A percentile compares a stretch with the other conserved stretches of the same genome.
phyloP scores from a whole-genome alignment of 805 yeast species.

The Vanderwaltozyma yarrowii region DNA sequence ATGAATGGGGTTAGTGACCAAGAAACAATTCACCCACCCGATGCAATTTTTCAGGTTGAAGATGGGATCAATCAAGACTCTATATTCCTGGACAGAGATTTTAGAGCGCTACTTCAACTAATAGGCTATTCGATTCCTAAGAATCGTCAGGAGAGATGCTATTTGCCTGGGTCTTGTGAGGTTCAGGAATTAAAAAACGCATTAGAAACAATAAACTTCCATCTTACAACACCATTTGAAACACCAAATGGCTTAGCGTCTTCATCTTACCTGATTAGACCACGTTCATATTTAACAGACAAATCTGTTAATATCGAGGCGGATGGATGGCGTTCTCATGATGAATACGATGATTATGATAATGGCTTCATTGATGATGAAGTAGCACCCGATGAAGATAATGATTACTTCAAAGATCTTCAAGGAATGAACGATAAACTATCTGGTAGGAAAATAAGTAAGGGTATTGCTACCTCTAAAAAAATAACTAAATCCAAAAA shows the following conservation, averaged over 20 bases:
- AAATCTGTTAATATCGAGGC: constrained; percentile 6
- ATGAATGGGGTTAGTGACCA: constrained; percentile 4
- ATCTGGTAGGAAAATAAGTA: constrained; percentile 6
- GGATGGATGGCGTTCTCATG: constrained; percentile 17
- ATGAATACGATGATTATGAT: constrained; percentile 15
- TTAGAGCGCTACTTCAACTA: constrained; percentile 18
- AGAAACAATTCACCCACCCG: constrained; percentile 9
- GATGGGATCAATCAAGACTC: neutral
- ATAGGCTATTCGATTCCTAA: constrained; percentile 18
- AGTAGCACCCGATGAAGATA: constrained; percentile 9
- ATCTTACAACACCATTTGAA: constrained; percentile 19
- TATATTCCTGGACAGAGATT: constrained; percentile 17
- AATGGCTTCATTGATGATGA: constrained; percentile 14
- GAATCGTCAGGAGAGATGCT: constrained; percentile 12
- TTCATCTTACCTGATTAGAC: constrained; percentile 19
- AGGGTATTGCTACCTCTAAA: constrained; percentile 21
- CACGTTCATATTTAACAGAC: neutral
- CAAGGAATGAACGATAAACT: constrained; percentile 6
- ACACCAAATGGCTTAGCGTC: constrained; percentile 22
- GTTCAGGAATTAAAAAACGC: constrained; percentile 8
- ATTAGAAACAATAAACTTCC: constrained; percentile 11
- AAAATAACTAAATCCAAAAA: constrained; percentile 4
- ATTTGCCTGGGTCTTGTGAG: constrained; percentile 9
- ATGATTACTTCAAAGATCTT: constrained; percentile 22
- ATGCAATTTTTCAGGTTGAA: constrained; percentile 7